phyloP scores from a whole-genome alignment of 192 early-diverging fungal genomes.

The Coemansia sp. region DNA sequence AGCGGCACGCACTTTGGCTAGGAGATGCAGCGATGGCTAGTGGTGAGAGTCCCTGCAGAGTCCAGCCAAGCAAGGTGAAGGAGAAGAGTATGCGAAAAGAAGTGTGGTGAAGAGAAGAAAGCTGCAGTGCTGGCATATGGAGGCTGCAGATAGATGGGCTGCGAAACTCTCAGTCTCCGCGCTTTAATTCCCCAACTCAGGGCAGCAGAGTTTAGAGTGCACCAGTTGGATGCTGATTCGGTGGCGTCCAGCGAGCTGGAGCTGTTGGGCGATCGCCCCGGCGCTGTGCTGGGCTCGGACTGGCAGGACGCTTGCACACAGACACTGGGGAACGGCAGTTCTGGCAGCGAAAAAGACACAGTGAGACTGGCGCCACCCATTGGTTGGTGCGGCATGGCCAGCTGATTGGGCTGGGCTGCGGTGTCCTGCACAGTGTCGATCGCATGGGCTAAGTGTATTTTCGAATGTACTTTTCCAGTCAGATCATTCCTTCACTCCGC shows the following conservation, averaged over 20 bases:
- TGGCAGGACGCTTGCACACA: neutral
- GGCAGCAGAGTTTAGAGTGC: neutral
- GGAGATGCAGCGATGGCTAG: constrained; percentile 5
- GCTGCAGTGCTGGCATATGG: neutral
- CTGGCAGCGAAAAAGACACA: neutral
- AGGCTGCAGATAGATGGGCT: constrained; percentile 10
- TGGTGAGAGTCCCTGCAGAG: constrained; percentile 9
- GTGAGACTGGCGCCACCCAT: constrained; percentile 9
- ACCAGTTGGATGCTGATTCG: neutral
- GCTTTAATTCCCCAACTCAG: neutral
- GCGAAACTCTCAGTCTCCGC: neutral
- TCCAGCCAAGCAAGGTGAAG: constrained; percentile 10
- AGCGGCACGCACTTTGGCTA: neutral
- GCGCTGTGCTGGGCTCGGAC: neutral
- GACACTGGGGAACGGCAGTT: neutral
- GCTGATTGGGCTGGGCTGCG: constrained; percentile 6
- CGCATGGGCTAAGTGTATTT: neutral
- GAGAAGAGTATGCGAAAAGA: constrained; percentile 5
- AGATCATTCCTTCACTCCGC: too few relatives aligned
- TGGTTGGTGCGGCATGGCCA: constrained; percentile 4
- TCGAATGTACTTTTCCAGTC: too few relatives aligned
- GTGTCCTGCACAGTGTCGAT: constrained; percentile 10
- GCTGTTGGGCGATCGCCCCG: constrained; percentile 3
- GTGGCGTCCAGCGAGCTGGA: constrained; percentile 7
- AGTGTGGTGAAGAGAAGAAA: neutral